Base-by-base conservation (phyloP, 2,329 filamentous ascomycete genomes). In the Macroventuria anomochaeta region DNA sequence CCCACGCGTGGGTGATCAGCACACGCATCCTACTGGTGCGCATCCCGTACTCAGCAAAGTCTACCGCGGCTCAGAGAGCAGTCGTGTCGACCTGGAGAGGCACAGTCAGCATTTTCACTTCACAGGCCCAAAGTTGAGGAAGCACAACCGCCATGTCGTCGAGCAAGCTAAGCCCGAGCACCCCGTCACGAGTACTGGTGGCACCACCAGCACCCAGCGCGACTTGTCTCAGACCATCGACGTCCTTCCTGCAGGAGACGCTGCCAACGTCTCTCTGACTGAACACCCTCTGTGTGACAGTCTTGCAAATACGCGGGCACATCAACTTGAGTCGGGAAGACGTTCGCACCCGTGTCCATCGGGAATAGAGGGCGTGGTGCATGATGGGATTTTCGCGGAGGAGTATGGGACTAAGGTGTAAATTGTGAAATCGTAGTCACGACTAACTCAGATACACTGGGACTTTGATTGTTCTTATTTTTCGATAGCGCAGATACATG, bases 241-340 rank as follows among this genome's bases (percentile, higher is more conserved):
- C 20, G 7, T 15, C 15, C 20, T 10, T 13, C 11, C 13, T 38
- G 20, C 20, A 15, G 10, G 25, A 11, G 20, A 23, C 36, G 15
- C 23, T 25, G 36, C 17, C 15, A 37, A 28, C 7, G 17, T 5
- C 21, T 11, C 25, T 11, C 6, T 32, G 31, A 41, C 29, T 7
- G 15, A 37, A 18, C 31, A 42, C 10, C 31, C 46, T 11, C 23
- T 42, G 10, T 36, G 32, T 10, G 44, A 48, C 28, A 26, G 33
- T 20, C 23, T 54, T n/a, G 51, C 44, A 11, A 32, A 44, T 28
- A 36, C 33, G 10, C 28, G 44, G 8, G 51, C 51, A 15, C 51
- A 54, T 13, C 51, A 54, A n/a, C 44, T 54, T 25, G 38, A 36
- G 11, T 38, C 38, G 5, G 44, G 25, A 7, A 34, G 15, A 5